Conservation (phyloP, 2,329 filamentous ascomycete species). For the Thermothelomyces thermophilus region DNA sequence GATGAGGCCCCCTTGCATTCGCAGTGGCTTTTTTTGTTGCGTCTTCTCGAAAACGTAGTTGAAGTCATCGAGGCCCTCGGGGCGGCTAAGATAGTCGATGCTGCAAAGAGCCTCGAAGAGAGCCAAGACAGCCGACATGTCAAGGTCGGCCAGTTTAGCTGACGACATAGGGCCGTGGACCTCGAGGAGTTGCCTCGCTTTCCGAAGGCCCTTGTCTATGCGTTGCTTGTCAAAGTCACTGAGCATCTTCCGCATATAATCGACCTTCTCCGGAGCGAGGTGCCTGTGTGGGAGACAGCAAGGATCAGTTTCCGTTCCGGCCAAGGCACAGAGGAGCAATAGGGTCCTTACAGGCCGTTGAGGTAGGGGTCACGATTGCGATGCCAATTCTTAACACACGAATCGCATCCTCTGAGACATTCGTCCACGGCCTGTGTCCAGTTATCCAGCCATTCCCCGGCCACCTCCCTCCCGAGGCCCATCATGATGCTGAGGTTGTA, state of each 20-base stretch:
- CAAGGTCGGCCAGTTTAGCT: slow-evolving; percentile 39
- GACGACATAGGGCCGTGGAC: slow-evolving; percentile 42
- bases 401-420: slow-evolving; percentile 57
- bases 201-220: slow-evolving; percentile 37
- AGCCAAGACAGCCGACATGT: slow-evolving; percentile 61
- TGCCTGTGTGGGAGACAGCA: slow-evolving; percentile 20
- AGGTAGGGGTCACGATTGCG: slow-evolving; percentile 58
- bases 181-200: slow-evolving; percentile 43
- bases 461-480: slow-evolving; percentile 57
- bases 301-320: neutral
- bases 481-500: slow-evolving; percentile 64
- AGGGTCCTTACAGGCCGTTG: slow-evolving; percentile 54
- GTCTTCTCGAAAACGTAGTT: slow-evolving; percentile 77
- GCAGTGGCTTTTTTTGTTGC: slow-evolving; percentile 71
- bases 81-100: slow-evolving; percentile 62
- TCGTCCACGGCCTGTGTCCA: slow-evolving; percentile 53
- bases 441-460: slow-evolving; percentile 50
- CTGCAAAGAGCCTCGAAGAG: slow-evolving; percentile 87
- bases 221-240: slow-evolving; percentile 33
- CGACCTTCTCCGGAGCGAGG: slow-evolving; percentile 37
- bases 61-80: slow-evolving; percentile 54
- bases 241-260: slow-evolving; percentile 36
- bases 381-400: slow-evolving; percentile 70
- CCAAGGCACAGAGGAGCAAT: too few species aligned
- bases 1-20: slow-evolving; percentile 62